These are phyloP conservation scores for Clarireedia sp. DNA, from an alignment of 2,329 filamentous ascomycete genomes.

Conservation along the genomic window DNA sequence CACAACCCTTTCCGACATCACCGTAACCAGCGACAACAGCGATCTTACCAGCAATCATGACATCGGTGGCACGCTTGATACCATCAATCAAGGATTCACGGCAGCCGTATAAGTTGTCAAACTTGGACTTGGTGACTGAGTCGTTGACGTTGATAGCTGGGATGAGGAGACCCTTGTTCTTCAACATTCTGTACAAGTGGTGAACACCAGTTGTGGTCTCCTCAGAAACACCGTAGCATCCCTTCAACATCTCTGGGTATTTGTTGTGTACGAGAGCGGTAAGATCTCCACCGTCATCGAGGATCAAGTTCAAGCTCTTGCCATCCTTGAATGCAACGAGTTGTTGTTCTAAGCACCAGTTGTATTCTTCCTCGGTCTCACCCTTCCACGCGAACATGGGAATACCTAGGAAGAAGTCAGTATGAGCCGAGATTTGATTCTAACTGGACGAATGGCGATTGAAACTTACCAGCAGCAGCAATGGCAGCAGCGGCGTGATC, in stretches of 20 bases:
- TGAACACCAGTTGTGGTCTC: slow-evolving; percentile 99
- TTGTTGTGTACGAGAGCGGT: slow-evolving; percentile 94
- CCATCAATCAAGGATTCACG: slow-evolving; percentile 97
- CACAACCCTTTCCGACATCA: slow-evolving; percentile 99
- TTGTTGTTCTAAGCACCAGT: slow-evolving; percentile 99
- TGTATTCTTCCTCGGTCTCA: slow-evolving; percentile 99
- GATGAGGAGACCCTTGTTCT: slow-evolving; percentile 79
- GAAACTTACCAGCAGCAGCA: slow-evolving; percentile 50
- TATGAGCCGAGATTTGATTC: slow-evolving; percentile 37
- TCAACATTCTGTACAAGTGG: slow-evolving; percentile 98
- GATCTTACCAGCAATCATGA: slow-evolving; percentile 99
- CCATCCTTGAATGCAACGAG: slow-evolving; percentile 92
- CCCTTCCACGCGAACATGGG: slow-evolving; percentile 71
- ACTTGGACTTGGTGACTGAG: slow-evolving; percentile 99
- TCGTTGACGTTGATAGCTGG: slow-evolving; percentile 99
- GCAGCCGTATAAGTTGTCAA: slow-evolving; percentile 99
- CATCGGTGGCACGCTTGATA: slow-evolving; percentile 99
- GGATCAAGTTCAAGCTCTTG: slow-evolving; percentile 96
- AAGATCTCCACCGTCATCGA: slow-evolving; percentile 96
- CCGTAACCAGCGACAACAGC: slow-evolving; percentile 96
- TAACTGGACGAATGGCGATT: slow-evolving; percentile 53
- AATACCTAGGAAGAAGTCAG: slow-evolving; percentile 47
- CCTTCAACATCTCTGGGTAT: slow-evolving; percentile 97
- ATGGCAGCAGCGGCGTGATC: slow-evolving; percentile 98
- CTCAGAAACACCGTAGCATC: slow-evolving; percentile 97